phyloP scores from a whole-genome alignment of 108 stramenopile species.

The Nannochloropsis granulata region DNA sequence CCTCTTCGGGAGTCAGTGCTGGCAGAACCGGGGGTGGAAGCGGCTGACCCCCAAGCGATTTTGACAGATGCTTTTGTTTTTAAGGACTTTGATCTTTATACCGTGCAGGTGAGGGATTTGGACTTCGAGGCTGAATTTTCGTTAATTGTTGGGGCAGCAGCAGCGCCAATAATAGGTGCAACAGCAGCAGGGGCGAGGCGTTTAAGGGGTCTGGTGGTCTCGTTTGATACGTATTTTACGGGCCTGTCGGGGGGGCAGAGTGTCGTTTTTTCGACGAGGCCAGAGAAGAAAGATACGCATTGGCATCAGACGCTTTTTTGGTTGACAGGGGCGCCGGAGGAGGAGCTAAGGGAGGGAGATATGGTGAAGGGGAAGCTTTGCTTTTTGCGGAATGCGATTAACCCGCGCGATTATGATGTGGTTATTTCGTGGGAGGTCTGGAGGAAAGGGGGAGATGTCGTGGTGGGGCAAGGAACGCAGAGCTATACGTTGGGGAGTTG shows the following conservation, averaged over 20 bases:
- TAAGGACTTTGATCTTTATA: slow-evolving; percentile 12
- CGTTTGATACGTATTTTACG: slow-evolving; percentile 23
- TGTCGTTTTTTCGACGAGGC: not conserved
- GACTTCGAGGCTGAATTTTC: slow-evolving; percentile 26
- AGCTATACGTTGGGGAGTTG: not conserved
- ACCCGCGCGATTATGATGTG: not conserved
- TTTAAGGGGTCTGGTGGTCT: slow-evolving; percentile 21
- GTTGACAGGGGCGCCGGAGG: slow-evolving; percentile 10
- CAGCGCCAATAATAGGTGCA: not conserved
- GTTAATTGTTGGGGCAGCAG: not conserved
- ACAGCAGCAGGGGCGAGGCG: not conserved
- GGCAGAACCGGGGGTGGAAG: slow-evolving; percentile 19
- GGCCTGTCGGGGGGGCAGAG: not conserved
- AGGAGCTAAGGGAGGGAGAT: slow-evolving; percentile 6
- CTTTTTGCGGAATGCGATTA: not conserved
- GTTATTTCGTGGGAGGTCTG: not conserved
- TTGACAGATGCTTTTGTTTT: slow-evolving; percentile 1
- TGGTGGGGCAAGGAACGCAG: not conserved
- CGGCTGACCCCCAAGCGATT: not conserved
- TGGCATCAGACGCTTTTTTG: slow-evolving; percentile 36
- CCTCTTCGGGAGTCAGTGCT: not conserved
- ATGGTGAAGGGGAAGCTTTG: not conserved
- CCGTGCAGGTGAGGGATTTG: slow-evolving; percentile 11
- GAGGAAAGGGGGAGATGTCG: not conserved
- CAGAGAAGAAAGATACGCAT: slow-evolving; percentile 11